Evolutionary conservation across 305 asterid species (phyloP).

Genomic region (Rubia tinctorum): DNA sequence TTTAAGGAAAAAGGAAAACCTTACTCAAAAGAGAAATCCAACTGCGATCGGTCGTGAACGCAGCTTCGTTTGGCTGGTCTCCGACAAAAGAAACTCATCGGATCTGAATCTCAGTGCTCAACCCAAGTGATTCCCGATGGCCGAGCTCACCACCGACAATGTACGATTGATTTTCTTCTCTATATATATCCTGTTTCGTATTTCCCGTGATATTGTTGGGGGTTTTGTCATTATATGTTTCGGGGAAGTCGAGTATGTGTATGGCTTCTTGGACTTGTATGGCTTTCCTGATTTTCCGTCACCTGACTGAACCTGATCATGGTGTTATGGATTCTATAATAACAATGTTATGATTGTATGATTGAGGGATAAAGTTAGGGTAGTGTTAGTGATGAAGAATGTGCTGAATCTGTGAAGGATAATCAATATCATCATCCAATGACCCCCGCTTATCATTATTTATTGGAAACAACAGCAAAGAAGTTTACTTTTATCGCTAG

Average conservation of each 20-base stretch:
- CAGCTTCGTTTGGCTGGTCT: not conserved
- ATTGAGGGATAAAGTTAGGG: not conserved
- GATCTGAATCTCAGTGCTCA: not conserved
- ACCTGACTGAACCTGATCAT: too few relatives aligned
- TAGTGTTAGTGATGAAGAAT: too few relatives aligned
- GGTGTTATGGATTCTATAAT: too few relatives aligned
- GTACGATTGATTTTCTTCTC: constrained; percentile 24
- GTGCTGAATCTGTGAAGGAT: too few relatives aligned
- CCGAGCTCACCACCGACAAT: constrained; percentile 70
- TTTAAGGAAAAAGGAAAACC: too few relatives aligned
- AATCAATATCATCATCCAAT: not conserved
- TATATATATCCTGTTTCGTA: not conserved
- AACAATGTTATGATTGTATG: too few relatives aligned
- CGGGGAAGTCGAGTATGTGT: not conserved
- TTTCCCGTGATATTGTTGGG: not conserved
- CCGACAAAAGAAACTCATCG: not conserved
- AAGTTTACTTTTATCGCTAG: too few relatives aligned
- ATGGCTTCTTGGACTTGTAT: not conserved
- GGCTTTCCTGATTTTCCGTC: too few relatives aligned
- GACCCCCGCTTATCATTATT: not conserved
- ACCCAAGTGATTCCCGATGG: constrained; percentile 20
- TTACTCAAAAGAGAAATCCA: not conserved
- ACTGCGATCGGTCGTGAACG: not conserved
- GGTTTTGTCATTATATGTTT: not conserved
- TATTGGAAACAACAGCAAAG: not conserved